These are phyloP conservation scores for Lepidium didymum DNA, from an alignment of 345 rosid genomes.

Conservation along the genomic window DNA sequence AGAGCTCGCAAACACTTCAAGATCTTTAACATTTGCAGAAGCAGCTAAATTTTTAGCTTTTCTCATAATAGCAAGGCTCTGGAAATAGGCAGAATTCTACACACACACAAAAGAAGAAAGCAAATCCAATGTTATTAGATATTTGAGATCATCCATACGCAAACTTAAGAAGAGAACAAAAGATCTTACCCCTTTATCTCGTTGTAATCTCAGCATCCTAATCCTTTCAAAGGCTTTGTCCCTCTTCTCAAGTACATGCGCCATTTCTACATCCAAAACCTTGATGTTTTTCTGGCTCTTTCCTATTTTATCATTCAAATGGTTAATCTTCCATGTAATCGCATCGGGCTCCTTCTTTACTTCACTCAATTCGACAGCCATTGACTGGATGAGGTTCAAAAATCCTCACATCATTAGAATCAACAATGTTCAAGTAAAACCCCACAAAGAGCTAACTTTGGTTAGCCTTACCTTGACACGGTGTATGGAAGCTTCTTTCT, in stretches of 20 bases:
- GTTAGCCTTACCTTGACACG: constrained; percentile 64
- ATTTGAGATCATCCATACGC: background rate
- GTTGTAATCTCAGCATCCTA: constrained; percentile 48
- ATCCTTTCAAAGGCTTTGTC: constrained; percentile 49
- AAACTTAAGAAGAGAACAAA: background rate
- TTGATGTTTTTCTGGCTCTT: constrained; percentile 40
- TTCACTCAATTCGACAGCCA: constrained; percentile 71
- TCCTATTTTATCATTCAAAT: constrained; percentile 39
- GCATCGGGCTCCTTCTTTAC: constrained; percentile 71
- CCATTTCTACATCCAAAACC: constrained; percentile 41
- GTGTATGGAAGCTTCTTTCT: constrained; percentile 61
- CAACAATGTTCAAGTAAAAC: background rate
- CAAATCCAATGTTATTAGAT: background rate
- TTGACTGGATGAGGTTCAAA: constrained; percentile 38
- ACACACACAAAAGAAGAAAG: background rate
- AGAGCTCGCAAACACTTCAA: constrained; percentile 40
- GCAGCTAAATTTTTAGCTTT: constrained; percentile 55
- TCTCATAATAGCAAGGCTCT: constrained; percentile 34
- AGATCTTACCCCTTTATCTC: constrained; percentile 54
- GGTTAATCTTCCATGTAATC: constrained; percentile 39
- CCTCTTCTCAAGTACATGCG: constrained; percentile 38
- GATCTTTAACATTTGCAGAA: constrained; percentile 43
- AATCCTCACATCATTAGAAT: constrained; percentile 3
- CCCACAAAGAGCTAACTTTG: background rate
- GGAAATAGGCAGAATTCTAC: constrained; percentile 50